A percentile compares a stretch with the other conserved stretches of the same genome.
Conservation (phyloP, 257 asterid species). For the Solanum chiquidenum region DNA sequence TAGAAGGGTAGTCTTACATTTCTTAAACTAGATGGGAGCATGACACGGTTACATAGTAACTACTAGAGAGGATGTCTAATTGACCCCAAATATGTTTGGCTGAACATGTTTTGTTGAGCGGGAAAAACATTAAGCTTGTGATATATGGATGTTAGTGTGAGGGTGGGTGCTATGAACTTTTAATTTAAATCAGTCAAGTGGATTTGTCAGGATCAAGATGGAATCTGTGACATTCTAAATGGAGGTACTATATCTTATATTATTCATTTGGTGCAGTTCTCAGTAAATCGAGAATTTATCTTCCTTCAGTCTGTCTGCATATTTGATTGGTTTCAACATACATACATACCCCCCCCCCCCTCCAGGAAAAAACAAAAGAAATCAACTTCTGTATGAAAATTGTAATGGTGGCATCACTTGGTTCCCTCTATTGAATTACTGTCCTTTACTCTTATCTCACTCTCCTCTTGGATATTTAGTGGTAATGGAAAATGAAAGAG, state of each 20-base stretch:
- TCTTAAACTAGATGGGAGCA: neutral
- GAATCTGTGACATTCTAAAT: neutral
- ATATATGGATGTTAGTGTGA: neutral
- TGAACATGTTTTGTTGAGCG: neutral
- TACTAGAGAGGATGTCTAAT: neutral
- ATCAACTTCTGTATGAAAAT: no score
- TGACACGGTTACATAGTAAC: neutral
- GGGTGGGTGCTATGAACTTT: neutral
- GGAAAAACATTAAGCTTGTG: neutral
- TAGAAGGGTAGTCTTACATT: neutral
- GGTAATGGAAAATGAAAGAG: neutral
- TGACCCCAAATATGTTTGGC: neutral
- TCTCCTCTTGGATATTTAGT: neutral
- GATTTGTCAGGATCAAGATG: neutral
- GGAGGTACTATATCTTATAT: neutral
- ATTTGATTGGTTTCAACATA: neutral
- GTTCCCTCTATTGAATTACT: neutral
- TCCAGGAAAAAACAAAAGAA: no score
- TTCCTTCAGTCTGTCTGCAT: neutral
- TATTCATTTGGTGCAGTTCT: neutral
- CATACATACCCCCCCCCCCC: no score
- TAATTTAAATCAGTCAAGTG: neutral
- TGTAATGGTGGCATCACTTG: no score
- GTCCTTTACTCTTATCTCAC: neutral
- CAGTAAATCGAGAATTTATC: neutral